Percentiles rank a stretch among this genome's conserved stretches.
Conservation (phyloP, 495 filamentous ascomycete genomes). For the Penicillium waksmanii region DNA sequence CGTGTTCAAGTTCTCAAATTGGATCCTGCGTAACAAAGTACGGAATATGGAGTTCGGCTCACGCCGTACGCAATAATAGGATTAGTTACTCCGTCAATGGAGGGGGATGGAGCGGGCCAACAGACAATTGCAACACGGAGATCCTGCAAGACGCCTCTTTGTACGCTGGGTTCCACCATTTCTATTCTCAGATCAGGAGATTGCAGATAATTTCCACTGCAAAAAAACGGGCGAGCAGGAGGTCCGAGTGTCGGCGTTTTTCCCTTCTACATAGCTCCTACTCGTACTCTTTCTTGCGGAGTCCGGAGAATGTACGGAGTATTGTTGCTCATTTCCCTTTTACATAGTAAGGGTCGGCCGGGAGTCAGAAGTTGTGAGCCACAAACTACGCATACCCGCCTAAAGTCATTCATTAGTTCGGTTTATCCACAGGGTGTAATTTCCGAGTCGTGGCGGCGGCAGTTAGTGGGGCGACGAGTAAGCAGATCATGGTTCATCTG, state of each 20-base stretch:
- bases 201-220: constrained; percentile 5
- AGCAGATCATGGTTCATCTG: constrained; percentile 17
- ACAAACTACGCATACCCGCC: background rate
- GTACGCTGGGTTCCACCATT: background rate
- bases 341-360: background rate
- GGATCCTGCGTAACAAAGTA: background rate
- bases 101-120: background rate
- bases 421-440: background rate
- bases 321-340: background rate
- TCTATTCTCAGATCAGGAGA: constrained; percentile 4
- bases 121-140: constrained; percentile 1
- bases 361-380: background rate
- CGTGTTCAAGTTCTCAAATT: background rate
- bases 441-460: background rate
- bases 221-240: constrained; percentile 5
- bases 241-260: background rate
- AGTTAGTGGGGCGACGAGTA: constrained; percentile 3
- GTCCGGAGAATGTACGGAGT: background rate
- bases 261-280: background rate
- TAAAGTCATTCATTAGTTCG: background rate
- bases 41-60: background rate
- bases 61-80: background rate
- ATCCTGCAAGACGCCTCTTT: constrained; percentile 5
- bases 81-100: background rate
- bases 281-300: background rate